These are phyloP conservation scores for Magnaporthales sp. DNA, from an alignment of 2,329 filamentous ascomycete species.

Conservation along the genomic window DNA sequence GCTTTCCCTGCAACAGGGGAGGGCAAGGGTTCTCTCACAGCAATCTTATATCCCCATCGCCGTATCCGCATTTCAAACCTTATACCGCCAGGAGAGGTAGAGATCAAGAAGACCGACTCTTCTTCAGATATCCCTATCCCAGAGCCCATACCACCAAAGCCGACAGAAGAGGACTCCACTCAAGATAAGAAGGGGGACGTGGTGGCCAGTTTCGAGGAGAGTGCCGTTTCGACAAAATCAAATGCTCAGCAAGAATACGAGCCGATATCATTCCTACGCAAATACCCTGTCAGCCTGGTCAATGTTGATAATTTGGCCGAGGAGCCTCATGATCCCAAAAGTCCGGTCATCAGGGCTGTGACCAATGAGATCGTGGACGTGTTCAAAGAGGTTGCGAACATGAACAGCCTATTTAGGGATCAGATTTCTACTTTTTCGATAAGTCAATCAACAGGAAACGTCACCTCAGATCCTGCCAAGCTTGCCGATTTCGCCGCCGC, in stretches of 20 bases:
- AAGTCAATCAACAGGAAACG: slow-evolving; percentile 88
- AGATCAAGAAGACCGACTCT: slow-evolving; percentile 41
- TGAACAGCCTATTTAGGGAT: slow-evolving; percentile 93
- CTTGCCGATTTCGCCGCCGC: slow-evolving; percentile 95
- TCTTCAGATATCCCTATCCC: slow-evolving; percentile 39
- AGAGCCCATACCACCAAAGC: slow-evolving; percentile 50
- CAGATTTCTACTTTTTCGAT: slow-evolving; percentile 97
- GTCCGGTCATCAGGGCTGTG: slow-evolving; percentile 78
- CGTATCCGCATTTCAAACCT: slow-evolving; percentile 84
- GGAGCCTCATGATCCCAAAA: slow-evolving; percentile 84
- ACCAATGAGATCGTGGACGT: slow-evolving; percentile 98
- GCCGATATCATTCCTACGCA: slow-evolving; percentile 82
- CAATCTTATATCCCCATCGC: slow-evolving; percentile 91
- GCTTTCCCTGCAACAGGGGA: slow-evolving; percentile 87
- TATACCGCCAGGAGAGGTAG: slow-evolving; percentile 55
- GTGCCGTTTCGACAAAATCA: slow-evolving; percentile 50
- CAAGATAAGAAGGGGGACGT: slow-evolving; percentile 81
- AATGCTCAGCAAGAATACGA: slow-evolving; percentile 50
- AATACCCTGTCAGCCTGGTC: slow-evolving; percentile 86
- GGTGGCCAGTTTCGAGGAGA: slow-evolving; percentile 93
- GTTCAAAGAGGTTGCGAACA: slow-evolving; percentile 90
- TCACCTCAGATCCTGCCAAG: slow-evolving; percentile 90
- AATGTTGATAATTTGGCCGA: slow-evolving; percentile 91
- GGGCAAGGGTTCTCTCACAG: slow-evolving; percentile 74
- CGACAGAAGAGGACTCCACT: slow-evolving; percentile 39